Evolutionary conservation across 176 grass and related monocot genomes (phyloP).

Genomic region (Rhynchospora pubera): DNA sequence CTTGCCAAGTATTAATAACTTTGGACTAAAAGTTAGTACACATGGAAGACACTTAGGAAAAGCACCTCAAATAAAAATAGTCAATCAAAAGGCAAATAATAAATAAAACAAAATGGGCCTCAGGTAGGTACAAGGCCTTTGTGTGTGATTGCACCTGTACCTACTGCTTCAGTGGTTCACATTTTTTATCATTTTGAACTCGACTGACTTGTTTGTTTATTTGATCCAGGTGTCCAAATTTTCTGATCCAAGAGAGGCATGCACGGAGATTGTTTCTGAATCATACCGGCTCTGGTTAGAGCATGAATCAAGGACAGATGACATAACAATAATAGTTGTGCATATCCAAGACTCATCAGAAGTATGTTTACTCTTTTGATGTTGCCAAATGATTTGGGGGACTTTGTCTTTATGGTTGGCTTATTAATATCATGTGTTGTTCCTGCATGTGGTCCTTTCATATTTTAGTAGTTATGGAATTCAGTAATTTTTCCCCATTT

Average conservation of each 20-base stretch:
- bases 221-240: slow-evolving; percentile 58
- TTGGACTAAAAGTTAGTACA: not conserved
- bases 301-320: slow-evolving; percentile 85
- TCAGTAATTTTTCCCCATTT: not conserved
- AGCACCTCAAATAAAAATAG: not conserved
- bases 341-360: slow-evolving; percentile 62
- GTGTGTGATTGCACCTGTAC: slow-evolving; percentile 5
- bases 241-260: slow-evolving; percentile 82
- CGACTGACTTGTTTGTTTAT: slow-evolving; percentile 6
- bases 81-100: slow-evolving; percentile 12
- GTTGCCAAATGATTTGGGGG: not conserved
- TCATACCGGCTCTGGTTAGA: slow-evolving; percentile 92
- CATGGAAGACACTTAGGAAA: slow-evolving; percentile 8
- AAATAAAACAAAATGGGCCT: not conserved
- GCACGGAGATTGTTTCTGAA: slow-evolving; percentile 76
- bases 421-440: slow-evolving; percentile 24
- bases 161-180: not conserved
- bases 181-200: not conserved
- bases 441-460: not conserved
- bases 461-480: not conserved
- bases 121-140: not conserved
- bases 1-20: not conserved
- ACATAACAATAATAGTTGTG: slow-evolving; percentile 96
- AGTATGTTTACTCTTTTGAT: slow-evolving; percentile 40
- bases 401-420: not conserved